Conservation (phyloP, 805 yeast genomes). For the Saturnispora hagleri region DNA sequence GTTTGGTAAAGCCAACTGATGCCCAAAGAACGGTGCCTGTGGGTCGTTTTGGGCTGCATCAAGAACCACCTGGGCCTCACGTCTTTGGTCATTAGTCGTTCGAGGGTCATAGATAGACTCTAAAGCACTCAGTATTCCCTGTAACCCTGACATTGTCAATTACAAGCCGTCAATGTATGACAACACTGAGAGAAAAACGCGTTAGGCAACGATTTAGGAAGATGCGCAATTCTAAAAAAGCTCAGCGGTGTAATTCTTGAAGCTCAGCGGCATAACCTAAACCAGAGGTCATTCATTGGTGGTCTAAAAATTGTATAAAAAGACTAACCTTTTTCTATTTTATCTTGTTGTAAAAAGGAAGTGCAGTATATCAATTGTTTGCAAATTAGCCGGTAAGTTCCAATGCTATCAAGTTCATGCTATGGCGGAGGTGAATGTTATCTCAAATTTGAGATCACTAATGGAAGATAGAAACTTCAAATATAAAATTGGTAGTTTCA, state of each 20-base stretch:
- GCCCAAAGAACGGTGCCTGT: conserved; percentile 90
- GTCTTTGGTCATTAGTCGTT: conserved; percentile 48
- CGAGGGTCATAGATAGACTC: conserved; percentile 62
- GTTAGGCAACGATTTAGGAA: background rate
- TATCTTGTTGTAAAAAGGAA: background rate
- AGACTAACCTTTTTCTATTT: too few relatives aligned
- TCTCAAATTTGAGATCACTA: too few relatives aligned
- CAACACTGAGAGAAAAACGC: background rate
- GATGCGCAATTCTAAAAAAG: background rate
- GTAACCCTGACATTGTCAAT: conserved; percentile 37
- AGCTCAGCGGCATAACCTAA: background rate
- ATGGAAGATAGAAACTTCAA: too few relatives aligned
- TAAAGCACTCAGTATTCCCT: conserved; percentile 70
- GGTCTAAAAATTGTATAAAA: background rate
- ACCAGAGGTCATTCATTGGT: background rate
- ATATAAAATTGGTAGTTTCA: too few relatives aligned
- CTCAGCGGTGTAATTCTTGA: background rate
- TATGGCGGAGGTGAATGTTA: too few relatives aligned
- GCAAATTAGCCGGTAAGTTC: too few relatives aligned
- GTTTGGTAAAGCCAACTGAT: conserved; percentile 63
- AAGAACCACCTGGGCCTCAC: conserved; percentile 52
- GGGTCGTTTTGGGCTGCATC: conserved; percentile 68
- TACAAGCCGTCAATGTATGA: background rate
- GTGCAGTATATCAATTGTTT: too few relatives aligned
- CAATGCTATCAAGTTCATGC: too few relatives aligned